Evolutionary conservation across 2,329 filamentous ascomycete species (phyloP).

Genomic region (Sordariomycetes sp.): DNA sequence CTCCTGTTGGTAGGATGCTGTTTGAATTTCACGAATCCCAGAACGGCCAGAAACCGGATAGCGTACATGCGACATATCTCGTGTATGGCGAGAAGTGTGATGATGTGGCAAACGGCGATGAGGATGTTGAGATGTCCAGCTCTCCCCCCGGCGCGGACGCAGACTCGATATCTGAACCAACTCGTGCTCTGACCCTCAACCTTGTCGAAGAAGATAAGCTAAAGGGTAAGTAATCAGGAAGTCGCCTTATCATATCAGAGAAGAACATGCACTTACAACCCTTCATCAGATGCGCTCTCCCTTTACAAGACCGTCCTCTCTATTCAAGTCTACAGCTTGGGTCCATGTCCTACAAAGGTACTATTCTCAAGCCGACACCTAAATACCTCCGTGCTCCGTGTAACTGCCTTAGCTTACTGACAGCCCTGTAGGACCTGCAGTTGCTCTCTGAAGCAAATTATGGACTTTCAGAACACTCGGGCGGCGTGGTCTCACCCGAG

Average conservation of each 20-base stretch:
- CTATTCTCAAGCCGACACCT: background rate
- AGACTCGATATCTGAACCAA: slow-evolving; percentile 36
- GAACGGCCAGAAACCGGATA: slow-evolving; percentile 61
- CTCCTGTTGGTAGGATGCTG: slow-evolving; percentile 55
- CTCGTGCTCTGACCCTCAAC: slow-evolving; percentile 48
- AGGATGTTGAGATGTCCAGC: slow-evolving; percentile 61
- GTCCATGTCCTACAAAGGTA: slow-evolving; percentile 51
- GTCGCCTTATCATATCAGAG: background rate
- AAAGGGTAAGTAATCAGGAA: slow-evolving; percentile 37
- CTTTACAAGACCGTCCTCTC: slow-evolving; percentile 64
- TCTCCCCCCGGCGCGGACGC: slow-evolving; percentile 43
- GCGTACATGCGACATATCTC: slow-evolving; percentile 87
- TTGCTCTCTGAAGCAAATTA: background rate
- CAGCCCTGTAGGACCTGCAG: background rate
- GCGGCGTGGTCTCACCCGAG: background rate
- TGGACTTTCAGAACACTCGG: background rate
- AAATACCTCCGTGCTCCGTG: background rate
- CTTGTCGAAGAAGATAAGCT: slow-evolving; percentile 65
- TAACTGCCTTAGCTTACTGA: background rate
- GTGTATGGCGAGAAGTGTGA: slow-evolving; percentile 55
- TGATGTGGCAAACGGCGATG: slow-evolving; percentile 33
- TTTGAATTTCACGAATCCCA: slow-evolving; percentile 76
- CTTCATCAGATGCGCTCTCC: slow-evolving; percentile 46
- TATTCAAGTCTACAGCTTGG: slow-evolving; percentile 81
- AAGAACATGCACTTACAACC: background rate